phyloP scores from a whole-genome alignment of 805 yeast species.

The Monosporozyma yasuniensis region DNA sequence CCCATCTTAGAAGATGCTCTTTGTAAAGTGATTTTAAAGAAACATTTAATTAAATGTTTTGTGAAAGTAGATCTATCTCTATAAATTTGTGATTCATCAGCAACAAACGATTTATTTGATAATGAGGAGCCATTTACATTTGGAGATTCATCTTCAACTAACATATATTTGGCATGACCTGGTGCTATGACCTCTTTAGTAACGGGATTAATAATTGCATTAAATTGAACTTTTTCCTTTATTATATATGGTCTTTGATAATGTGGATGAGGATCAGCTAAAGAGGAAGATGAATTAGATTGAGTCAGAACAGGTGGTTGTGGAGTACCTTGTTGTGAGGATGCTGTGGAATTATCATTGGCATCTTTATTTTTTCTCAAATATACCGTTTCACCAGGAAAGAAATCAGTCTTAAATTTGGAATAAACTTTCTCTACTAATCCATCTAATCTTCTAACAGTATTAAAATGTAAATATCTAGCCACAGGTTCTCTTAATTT shows the following conservation, averaged over 20 bases:
- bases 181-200: slow-evolving; percentile 35
- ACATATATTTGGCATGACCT: slow-evolving; percentile 61
- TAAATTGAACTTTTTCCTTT: slow-evolving; percentile 78
- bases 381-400: slow-evolving; percentile 80
- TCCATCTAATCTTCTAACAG: slow-evolving; percentile 71
- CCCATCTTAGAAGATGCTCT: slow-evolving; percentile 76
- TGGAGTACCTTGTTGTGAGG: slow-evolving; percentile 16
- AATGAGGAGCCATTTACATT: slow-evolving; percentile 10
- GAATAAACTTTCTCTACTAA: slow-evolving; percentile 81
- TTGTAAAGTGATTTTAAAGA: slow-evolving; percentile 60
- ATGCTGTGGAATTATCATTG: slow-evolving; percentile 6
- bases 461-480: slow-evolving; percentile 71
- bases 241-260: slow-evolving; percentile 41
- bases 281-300: not conserved
- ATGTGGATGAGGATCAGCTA: slow-evolving; percentile 10
- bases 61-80: slow-evolving; percentile 85
- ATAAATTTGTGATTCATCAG: slow-evolving; percentile 62
- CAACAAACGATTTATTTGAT: slow-evolving; percentile 51
- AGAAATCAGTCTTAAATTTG: slow-evolving; percentile 70
- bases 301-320: slow-evolving; percentile 10
- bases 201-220: slow-evolving; percentile 33
- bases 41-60: slow-evolving; percentile 82
- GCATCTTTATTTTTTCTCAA: slow-evolving; percentile 33
- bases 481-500: slow-evolving; percentile 88
- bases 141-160: slow-evolving; percentile 37